phyloP scores from a whole-genome alignment of 2,329 filamentous ascomycete species.

The Aspergillus sp. region DNA sequence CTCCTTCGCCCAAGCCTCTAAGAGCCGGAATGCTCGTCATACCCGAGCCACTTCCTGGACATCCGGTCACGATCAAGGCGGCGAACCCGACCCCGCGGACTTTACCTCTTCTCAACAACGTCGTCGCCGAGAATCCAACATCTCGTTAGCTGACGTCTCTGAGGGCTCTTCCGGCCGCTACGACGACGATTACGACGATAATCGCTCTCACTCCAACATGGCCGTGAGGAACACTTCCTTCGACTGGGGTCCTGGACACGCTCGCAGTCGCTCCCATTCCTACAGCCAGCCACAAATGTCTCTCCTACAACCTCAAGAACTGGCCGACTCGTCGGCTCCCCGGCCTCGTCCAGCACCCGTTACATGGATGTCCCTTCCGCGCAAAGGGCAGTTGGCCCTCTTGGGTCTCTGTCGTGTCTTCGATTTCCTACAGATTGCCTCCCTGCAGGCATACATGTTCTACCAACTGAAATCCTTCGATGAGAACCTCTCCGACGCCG shows the following conservation, averaged over 20 bases:
- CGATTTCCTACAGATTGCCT: conserved; percentile 44
- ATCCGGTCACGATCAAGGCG: conserved; percentile 34
- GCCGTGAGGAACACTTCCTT: conserved; percentile 34
- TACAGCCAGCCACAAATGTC: conserved; percentile 29
- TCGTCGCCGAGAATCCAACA: conserved; percentile 36
- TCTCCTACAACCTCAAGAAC: conserved; percentile 22
- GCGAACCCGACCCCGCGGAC: conserved; percentile 28
- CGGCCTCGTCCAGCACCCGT: conserved; percentile 29
- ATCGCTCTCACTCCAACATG: conserved; percentile 22
- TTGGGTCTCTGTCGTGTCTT: conserved; percentile 44
- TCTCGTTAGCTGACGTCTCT: conserved; percentile 34
- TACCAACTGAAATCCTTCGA: conserved; percentile 81
- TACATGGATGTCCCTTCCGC: conserved; percentile 45
- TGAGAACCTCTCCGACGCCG: conserved; percentile 54
- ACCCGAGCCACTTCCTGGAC: conserved; percentile 39
- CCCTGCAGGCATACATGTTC: conserved; percentile 69
- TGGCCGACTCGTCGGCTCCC: conserved; percentile 13
- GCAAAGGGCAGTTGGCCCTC: conserved; percentile 40
- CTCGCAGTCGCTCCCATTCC: conserved; percentile 36
- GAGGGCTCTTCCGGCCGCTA: conserved; percentile 30
- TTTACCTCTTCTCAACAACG: conserved; percentile 24
- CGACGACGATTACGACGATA: conserved; percentile 23
- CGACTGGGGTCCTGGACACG: conserved; percentile 30
- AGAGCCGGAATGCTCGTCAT: conserved; percentile 38
- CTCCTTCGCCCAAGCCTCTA: conserved; percentile 25